Conservation (phyloP, 2,329 filamentous ascomycete genomes). For the Shiraia bambusicola region DNA sequence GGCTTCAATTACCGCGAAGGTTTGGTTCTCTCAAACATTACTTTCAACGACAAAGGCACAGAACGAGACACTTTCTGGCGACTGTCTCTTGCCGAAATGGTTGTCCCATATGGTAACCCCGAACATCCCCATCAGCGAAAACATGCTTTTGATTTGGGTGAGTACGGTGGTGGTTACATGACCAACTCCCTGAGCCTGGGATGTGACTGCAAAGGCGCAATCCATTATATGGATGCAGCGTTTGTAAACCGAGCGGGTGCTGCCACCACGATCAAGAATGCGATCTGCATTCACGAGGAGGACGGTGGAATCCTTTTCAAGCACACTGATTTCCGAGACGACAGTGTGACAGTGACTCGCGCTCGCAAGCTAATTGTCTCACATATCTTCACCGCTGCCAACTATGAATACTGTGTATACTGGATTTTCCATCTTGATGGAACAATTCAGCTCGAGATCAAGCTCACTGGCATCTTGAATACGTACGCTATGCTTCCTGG, state of each 20-base stretch:
- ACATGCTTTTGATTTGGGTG: conserved; percentile 77
- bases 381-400: conserved; percentile 92
- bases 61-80: conserved; percentile 83
- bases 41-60: conserved; percentile 78
- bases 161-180: conserved; percentile 82
- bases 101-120: conserved; percentile 83
- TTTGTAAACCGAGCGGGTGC: conserved; percentile 78
- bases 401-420: conserved; percentile 89
- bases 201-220: conserved; percentile 85
- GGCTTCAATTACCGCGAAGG: conserved; percentile 96
- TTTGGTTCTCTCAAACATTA: conserved; percentile 86
- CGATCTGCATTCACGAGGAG: conserved; percentile 93
- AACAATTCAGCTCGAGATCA: conserved; percentile 85
- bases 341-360: conserved; percentile 81
- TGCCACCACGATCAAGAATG: conserved; percentile 84
- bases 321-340: conserved; percentile 89
- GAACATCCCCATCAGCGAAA: conserved; percentile 79
- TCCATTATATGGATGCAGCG: conserved; percentile 86
- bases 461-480: conserved; percentile 89
- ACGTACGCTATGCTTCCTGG: conserved; percentile 79
- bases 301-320: conserved; percentile 92
- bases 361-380: conserved; percentile 84
- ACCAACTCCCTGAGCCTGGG: conserved; percentile 75
- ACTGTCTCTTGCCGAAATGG: conserved; percentile 89
- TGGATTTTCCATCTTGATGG: conserved; percentile 94